These are phyloP conservation scores for Cicer chorassanicum DNA, from an alignment of 306 rosid species.

Conservation along the genomic window DNA sequence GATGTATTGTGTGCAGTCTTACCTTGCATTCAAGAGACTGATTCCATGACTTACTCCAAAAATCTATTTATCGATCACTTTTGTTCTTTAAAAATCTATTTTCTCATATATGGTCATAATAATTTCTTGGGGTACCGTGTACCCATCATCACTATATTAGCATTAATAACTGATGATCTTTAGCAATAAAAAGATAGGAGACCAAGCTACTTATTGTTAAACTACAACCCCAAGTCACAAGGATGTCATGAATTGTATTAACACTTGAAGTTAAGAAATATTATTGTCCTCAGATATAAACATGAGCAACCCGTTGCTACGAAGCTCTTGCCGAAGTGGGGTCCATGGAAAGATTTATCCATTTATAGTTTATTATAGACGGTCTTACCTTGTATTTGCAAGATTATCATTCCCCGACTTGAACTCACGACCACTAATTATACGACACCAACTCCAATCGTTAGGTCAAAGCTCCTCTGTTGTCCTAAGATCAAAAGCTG, in stretches of 20 bases:
- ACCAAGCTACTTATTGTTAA: constrained; percentile 9
- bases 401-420: not conserved
- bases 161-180: constrained; percentile 3
- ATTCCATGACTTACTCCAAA: not conserved
- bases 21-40: not conserved
- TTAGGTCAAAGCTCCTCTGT: not conserved
- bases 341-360: not conserved
- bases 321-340: not conserved
- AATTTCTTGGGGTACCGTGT: constrained; percentile 2
- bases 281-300: constrained; percentile 32
- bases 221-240: constrained; percentile 13
- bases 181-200: constrained; percentile 14
- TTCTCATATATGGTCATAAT: constrained; percentile 20
- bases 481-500: constrained; percentile 36
- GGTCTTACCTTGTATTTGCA: not conserved
- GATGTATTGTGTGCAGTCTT: not conserved
- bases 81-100: constrained; percentile 20
- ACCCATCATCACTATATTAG: not conserved
- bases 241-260: constrained; percentile 22
- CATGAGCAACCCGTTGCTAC: not conserved
- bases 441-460: not conserved
- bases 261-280: not conserved
- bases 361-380: not conserved
- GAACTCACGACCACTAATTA: not conserved
- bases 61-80: not conserved